These are phyloP conservation scores for Osmanthus fragrans DNA, from an alignment of 257 asterid genomes.

Conservation along the genomic window DNA sequence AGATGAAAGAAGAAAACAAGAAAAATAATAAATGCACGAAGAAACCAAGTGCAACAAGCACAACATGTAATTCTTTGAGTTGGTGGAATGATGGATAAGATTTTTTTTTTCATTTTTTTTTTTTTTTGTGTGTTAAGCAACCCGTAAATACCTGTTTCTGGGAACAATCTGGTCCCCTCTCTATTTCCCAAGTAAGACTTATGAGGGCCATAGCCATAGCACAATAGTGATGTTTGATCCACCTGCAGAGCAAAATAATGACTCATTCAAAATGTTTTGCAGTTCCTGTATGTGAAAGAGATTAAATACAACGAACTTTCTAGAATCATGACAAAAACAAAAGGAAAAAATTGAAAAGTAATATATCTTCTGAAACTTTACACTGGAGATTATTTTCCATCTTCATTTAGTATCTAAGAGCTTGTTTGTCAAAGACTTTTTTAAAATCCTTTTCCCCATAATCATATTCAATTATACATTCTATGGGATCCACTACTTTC, in stretches of 20 bases:
- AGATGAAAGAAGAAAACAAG: background rate
- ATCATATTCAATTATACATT: too few species aligned
- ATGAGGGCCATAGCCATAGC: slow-evolving; percentile 97
- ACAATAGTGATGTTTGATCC: slow-evolving; percentile 92
- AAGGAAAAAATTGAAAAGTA: background rate
- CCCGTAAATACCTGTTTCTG: slow-evolving; percentile 68
- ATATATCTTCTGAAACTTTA: slow-evolving; percentile 3
- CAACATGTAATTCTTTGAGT: slow-evolving; percentile 11
- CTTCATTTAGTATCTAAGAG: background rate
- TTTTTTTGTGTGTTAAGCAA: background rate
- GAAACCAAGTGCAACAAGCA: slow-evolving; percentile 6
- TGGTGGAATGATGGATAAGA: slow-evolving; percentile 9
- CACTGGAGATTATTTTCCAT: background rate
- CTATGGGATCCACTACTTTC: too few species aligned
- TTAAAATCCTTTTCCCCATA: too few species aligned
- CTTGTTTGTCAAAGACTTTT: too few species aligned
- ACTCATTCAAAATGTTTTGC: slow-evolving; percentile 1
- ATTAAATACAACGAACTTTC: background rate
- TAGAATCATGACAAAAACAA: slow-evolving; percentile 4
- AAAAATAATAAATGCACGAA: slow-evolving; percentile 3
- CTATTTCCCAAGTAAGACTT: slow-evolving; percentile 98
- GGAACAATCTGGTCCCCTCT: slow-evolving; percentile 80
- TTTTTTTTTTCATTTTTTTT: too few species aligned
- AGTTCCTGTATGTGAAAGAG: background rate
- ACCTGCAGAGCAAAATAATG: slow-evolving; percentile 53